Evolutionary conservation across 2,329 filamentous ascomycete species (phyloP).

Genomic region (Xylariomycetidae sp.): DNA sequence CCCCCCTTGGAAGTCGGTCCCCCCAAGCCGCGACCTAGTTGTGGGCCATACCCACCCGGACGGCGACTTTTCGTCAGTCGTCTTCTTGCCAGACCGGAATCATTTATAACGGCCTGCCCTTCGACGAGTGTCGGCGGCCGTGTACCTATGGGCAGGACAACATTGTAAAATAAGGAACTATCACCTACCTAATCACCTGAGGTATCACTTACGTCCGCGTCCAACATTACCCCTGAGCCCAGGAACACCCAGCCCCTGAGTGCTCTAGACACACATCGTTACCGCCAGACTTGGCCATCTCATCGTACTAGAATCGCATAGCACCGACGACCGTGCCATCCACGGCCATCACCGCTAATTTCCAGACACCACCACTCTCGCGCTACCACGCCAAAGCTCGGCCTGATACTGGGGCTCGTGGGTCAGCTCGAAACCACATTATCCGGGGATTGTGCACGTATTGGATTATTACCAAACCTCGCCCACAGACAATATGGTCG

Average conservation of each 20-base stretch:
- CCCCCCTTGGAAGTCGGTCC: constrained; percentile 15
- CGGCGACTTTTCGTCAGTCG: too few relatives aligned
- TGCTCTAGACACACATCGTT: too few relatives aligned
- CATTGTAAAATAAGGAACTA: too few relatives aligned
- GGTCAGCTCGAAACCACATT: constrained; percentile 6
- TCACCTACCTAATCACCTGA: too few relatives aligned
- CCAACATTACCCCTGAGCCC: too few relatives aligned
- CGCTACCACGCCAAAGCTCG: constrained; percentile 4
- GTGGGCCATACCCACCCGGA: constrained; percentile 23
- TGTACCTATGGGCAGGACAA: too few relatives aligned
- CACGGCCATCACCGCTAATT: constrained; percentile 8
- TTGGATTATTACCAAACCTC: constrained; percentile 7
- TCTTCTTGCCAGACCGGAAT: too few relatives aligned
- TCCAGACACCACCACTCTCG: constrained; percentile 4
- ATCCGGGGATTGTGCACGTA: constrained; percentile 4
- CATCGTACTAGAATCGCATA: constrained; percentile 4
- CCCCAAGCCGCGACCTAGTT: constrained; percentile 17
- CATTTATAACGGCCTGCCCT: too few relatives aligned
- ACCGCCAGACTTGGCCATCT: constrained; percentile 8
- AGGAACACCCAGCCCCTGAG: too few relatives aligned
- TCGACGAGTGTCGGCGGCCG: too few relatives aligned
- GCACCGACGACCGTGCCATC: too few relatives aligned
- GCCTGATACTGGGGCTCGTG: constrained; percentile 8
- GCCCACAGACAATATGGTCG: constrained; percentile 20
- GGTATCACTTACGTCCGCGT: too few relatives aligned